Conservation (phyloP, 2,329 filamentous ascomycete genomes). For the Dissoconium aciculare region DNA sequence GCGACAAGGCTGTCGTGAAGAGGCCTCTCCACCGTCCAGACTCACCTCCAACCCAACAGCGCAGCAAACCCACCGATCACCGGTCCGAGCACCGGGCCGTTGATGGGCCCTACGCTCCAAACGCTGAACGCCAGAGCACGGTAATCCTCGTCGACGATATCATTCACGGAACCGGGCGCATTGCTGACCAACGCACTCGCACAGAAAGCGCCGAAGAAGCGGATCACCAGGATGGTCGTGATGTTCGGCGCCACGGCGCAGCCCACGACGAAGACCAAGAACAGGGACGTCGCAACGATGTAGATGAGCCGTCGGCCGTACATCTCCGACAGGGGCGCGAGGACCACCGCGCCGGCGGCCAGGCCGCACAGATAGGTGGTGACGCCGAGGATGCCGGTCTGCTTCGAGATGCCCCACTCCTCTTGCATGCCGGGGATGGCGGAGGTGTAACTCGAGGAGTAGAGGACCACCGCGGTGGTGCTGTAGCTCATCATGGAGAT, state of each 20-base stretch:
- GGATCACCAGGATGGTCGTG: slow-evolving; percentile 50
- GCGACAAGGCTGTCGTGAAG: too few relatives aligned
- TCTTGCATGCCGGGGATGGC: slow-evolving; percentile 49
- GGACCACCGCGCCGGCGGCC: slow-evolving; percentile 53
- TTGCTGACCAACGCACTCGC: slow-evolving; percentile 73
- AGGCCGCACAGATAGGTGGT: slow-evolving; percentile 67
- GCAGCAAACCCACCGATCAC: slow-evolving; percentile 70
- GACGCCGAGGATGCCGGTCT: slow-evolving; percentile 56
- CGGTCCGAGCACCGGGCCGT: slow-evolving; percentile 49
- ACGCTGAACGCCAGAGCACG: slow-evolving; percentile 71
- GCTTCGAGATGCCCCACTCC: slow-evolving; percentile 48
- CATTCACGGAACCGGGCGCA: slow-evolving; percentile 65
- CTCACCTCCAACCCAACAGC: too few relatives aligned
- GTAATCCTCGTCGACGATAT: slow-evolving; percentile 67
- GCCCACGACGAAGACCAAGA: slow-evolving; percentile 55
- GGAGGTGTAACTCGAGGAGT: slow-evolving; percentile 66
- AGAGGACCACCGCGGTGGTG: slow-evolving; percentile 44
- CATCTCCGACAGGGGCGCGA: slow-evolving; percentile 60
- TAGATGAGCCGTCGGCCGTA: slow-evolving; percentile 56
- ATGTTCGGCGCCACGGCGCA: slow-evolving; percentile 55
- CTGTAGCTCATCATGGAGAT: slow-evolving; percentile 43
- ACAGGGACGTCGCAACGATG: slow-evolving; percentile 47
- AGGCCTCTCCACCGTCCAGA: too few relatives aligned
- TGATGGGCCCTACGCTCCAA: slow-evolving; percentile 73
- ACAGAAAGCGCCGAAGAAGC: slow-evolving; percentile 61